These are phyloP conservation scores for Ogataea salicorniae DNA, from an alignment of 805 yeast species.

Conservation along the genomic window DNA sequence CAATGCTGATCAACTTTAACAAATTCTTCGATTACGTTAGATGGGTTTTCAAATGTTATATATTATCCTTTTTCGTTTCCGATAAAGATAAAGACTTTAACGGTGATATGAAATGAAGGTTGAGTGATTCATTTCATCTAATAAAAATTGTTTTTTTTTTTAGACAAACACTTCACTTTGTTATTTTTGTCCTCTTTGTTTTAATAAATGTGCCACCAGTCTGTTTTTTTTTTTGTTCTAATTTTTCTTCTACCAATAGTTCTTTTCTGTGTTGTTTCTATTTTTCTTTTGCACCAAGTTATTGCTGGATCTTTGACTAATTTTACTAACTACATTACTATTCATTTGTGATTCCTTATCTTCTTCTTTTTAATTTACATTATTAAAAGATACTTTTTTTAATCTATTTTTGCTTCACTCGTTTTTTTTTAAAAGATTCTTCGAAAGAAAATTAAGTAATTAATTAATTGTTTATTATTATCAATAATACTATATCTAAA, in stretches of 20 bases:
- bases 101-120: background rate
- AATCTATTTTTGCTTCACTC: too few species aligned
- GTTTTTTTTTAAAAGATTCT: too few species aligned
- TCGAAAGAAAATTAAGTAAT: background rate
- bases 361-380: too few species aligned
- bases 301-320: too few species aligned
- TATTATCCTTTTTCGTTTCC: slow-evolving; percentile 11
- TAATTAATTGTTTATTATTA: background rate
- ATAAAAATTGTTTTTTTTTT: background rate
- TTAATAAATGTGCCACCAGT: too few species aligned
- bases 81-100: slow-evolving; percentile 1
- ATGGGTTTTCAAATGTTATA: slow-evolving; percentile 19
- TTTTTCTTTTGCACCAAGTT: too few species aligned
- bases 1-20: slow-evolving; percentile 14
- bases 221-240: too few species aligned
- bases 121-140: background rate
- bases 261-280: too few species aligned
- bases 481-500: background rate
- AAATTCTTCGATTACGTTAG: slow-evolving; percentile 12
- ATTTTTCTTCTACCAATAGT: too few species aligned
- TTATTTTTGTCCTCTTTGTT: background rate
- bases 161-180: background rate
- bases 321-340: too few species aligned
- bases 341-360: too few species aligned
- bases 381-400: too few species aligned